Evolutionary conservation across 345 rosid genomes (phyloP).

Genomic region (Citrus sp.): DNA sequence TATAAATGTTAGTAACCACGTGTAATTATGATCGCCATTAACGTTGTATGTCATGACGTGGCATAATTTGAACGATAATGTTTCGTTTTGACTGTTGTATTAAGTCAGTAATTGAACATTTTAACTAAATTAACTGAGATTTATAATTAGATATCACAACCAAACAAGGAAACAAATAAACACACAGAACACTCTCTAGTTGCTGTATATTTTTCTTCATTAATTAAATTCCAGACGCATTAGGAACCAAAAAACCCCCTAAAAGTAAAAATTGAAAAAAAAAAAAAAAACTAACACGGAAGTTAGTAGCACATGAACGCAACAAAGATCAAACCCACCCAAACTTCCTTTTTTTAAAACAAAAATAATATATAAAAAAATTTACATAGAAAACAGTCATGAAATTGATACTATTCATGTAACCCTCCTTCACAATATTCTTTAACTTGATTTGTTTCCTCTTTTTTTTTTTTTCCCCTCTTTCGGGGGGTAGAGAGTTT

Average conservation of each 20-base stretch:
- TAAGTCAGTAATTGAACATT: neutral
- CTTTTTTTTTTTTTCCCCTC: neutral
- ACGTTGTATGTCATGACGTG: neutral
- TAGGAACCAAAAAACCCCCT: neutral
- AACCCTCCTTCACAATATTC: conserved; percentile 11
- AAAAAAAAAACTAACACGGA: neutral
- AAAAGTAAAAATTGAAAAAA: neutral
- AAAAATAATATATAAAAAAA: conserved; percentile 18
- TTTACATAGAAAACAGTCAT: conserved; percentile 41
- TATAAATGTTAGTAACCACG: conserved; percentile 5
- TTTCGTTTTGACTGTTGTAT: neutral
- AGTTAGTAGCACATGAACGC: conserved; percentile 21
- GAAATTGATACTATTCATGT: conserved; percentile 15
- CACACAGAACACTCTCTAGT: conserved; percentile 1
- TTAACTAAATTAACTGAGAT: neutral
- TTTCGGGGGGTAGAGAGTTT: neutral
- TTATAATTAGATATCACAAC: neutral
- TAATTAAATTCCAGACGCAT: conserved; percentile 22
- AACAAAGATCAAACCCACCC: conserved; percentile 26
- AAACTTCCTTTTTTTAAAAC: conserved; percentile 12
- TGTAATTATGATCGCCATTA: conserved; percentile 1
- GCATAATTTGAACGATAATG: neutral
- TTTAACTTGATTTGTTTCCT: conserved; percentile 11
- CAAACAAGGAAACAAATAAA: neutral
- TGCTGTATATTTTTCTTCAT: conserved; percentile 17